Conservation (phyloP, 805 yeast genomes). For the Zygotorulaspora danielsina region DNA sequence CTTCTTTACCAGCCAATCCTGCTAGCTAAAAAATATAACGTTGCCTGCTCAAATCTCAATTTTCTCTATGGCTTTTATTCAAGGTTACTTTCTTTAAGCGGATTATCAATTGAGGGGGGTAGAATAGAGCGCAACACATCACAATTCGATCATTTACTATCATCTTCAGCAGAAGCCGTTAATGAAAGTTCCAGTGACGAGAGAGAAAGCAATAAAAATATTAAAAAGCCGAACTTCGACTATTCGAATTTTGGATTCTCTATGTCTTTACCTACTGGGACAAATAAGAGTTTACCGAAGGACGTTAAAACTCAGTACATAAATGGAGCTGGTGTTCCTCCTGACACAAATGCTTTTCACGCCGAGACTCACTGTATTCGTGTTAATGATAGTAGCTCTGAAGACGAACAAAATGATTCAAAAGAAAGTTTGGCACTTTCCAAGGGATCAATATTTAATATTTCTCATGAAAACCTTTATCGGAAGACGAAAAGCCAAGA, state of each 20-base stretch:
- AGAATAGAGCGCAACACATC: slow-evolving; percentile 16
- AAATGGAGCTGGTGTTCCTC: background rate
- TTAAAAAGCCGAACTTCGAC: background rate
- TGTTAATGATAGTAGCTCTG: background rate
- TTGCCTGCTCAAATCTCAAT: slow-evolving; percentile 25
- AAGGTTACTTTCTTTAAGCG: slow-evolving; percentile 28
- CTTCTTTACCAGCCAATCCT: slow-evolving; percentile 29
- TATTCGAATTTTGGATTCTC: background rate
- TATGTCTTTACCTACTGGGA: background rate
- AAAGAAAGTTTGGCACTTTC: background rate
- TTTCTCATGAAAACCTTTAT: background rate
- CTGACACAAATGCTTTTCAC: background rate
- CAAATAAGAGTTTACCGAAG: background rate
- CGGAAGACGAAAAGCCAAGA: background rate
- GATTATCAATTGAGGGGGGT: slow-evolving; percentile 30
- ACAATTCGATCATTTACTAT: slow-evolving; percentile 7
- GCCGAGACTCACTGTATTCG: background rate
- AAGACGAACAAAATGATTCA: background rate
- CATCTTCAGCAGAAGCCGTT: slow-evolving; percentile 1
- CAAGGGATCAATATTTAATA: background rate
- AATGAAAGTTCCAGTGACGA: background rate
- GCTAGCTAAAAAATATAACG: slow-evolving; percentile 24
- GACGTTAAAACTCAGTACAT: background rate
- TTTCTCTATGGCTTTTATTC: slow-evolving; percentile 33
- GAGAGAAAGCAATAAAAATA: background rate